Conservation (phyloP, 2,329 filamentous ascomycete species). For the Aureobasidium sp. region DNA sequence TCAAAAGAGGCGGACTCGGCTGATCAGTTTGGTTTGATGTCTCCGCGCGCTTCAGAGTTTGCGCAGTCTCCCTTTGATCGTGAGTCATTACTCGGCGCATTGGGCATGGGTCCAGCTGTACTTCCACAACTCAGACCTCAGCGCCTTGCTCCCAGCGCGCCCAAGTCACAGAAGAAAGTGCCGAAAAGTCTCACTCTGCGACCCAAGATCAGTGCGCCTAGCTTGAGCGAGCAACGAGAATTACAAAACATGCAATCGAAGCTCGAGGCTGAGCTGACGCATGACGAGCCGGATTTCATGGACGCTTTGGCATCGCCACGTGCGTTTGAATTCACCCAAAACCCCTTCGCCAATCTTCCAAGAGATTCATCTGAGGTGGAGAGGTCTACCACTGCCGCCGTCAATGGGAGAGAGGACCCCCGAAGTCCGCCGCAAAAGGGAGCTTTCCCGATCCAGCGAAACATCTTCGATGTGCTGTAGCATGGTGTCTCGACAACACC, state of each 20-base stretch:
- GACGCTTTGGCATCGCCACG: slow-evolving; percentile 62
- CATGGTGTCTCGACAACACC: background rate
- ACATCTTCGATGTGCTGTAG: slow-evolving; percentile 69
- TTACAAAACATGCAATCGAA: slow-evolving; percentile 25
- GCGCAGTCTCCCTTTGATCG: slow-evolving; percentile 26
- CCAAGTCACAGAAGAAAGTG: background rate
- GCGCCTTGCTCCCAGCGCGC: slow-evolving; percentile 1
- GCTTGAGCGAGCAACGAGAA: slow-evolving; percentile 25
- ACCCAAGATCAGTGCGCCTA: slow-evolving; percentile 27
- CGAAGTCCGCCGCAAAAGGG: slow-evolving; percentile 66
- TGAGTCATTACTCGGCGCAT: slow-evolving; percentile 25
- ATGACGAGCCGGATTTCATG: slow-evolving; percentile 22
- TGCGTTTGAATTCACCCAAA: slow-evolving; percentile 62
- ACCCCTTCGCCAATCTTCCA: slow-evolving; percentile 45
- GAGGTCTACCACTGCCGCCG: slow-evolving; percentile 41
- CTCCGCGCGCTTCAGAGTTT: slow-evolving; percentile 35
- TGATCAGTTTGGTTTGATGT: slow-evolving; percentile 31
- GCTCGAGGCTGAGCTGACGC: slow-evolving; percentile 22
- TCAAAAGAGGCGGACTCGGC: slow-evolving; percentile 24
- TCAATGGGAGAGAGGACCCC: slow-evolving; percentile 55
- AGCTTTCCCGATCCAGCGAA: slow-evolving; percentile 65
- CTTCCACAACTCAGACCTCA: slow-evolving; percentile 1
- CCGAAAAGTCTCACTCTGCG: slow-evolving; percentile 15
- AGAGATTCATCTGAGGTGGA: slow-evolving; percentile 23
- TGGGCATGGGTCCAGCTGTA: slow-evolving; percentile 27